Evolutionary conservation across 2,329 filamentous ascomycete species (phyloP), one percentile per base, ranked within the genome.

Genomic region (Didymella pomorum): DNA sequence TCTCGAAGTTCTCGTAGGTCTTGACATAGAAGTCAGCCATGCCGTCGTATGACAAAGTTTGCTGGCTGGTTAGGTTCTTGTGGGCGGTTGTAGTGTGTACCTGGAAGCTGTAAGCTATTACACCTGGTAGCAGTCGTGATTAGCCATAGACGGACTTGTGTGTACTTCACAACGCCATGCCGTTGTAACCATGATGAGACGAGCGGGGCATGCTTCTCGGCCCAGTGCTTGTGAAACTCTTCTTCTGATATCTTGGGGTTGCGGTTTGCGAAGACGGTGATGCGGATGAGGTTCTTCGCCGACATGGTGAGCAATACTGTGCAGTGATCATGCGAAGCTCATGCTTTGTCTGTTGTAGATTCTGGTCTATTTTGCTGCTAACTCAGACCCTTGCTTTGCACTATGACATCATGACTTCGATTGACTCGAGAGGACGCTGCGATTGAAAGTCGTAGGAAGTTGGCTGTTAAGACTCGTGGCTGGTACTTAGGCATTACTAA

Each of bases 11-110:
- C 26, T 70, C 63, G 14, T 64, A 71, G 2, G 59, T 66, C 37
- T 47, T 62, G 18, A 70, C 62, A 50, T 64, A 71, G 44, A 73
- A 73, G 25, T 71, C 69, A 12, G 62, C 68, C 51, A 65, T 67
- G 23, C 65, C 67, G 39, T 67, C 67, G 42, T 65, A 71, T 0
- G 63, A 52, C 12, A 65, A 48, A 2, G 61, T 59, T 49, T 60
- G 58, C 42, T 68, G 59, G 14, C 50, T 52, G 12, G 63, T 58
- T 29, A 65, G 58, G 4, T 56, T 51, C 45, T 67, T 66, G 29
- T 64, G 54, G 7, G 57, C 39, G 2, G 63, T 67, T 12, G 61
- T 62, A 3, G 69, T 71, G 50, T 68, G 69, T 29, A 69, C 67
- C 68, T 68, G 26, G 23, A 25, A 25, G 23, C 23, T 25, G 23